Evolutionary conservation across 176 grass and related monocot species (phyloP).

Genomic region (Triticum turgidum): DNA sequence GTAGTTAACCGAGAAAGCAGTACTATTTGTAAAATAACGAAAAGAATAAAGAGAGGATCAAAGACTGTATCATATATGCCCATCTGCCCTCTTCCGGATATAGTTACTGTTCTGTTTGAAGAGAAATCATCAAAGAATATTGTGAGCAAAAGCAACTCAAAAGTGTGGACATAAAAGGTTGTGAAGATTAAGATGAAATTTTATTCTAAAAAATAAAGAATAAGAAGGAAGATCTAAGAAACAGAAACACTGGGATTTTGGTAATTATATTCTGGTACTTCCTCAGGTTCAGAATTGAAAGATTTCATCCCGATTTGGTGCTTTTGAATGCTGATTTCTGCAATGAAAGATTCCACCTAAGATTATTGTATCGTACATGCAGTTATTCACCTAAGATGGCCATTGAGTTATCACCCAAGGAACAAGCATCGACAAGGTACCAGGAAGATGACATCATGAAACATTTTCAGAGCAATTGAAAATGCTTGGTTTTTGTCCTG

Average conservation of each 20-base stretch:
- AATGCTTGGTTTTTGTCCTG: not conserved
- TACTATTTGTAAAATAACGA: not conserved
- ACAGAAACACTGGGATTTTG: not conserved
- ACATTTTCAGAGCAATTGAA: constrained; percentile 1
- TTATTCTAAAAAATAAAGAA: not conserved
- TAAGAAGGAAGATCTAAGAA: not conserved
- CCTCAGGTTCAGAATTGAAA: constrained; percentile 19
- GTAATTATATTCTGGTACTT: constrained; percentile 11
- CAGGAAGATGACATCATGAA: constrained; percentile 6
- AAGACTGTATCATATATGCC: not conserved
- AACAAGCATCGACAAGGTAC: constrained; percentile 21
- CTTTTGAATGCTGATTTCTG: not conserved
- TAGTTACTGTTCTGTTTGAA: constrained; percentile 17
- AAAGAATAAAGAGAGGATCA: not conserved
- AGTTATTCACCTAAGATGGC: constrained; percentile 6
- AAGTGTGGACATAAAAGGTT: constrained; percentile 1
- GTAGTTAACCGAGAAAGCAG: not conserved
- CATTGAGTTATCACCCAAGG: constrained; percentile 6
- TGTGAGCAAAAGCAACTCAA: not conserved
- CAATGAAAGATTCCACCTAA: not conserved
- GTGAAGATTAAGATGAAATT: not conserved
- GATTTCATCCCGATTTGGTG: not conserved
- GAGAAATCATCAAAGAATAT: not conserved
- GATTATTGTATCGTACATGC: not conserved
- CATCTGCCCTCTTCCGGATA: not conserved